These are phyloP conservation scores for Agrostemma githago DNA, from an alignment of 148 eudicot species.

Conservation along the genomic window DNA sequence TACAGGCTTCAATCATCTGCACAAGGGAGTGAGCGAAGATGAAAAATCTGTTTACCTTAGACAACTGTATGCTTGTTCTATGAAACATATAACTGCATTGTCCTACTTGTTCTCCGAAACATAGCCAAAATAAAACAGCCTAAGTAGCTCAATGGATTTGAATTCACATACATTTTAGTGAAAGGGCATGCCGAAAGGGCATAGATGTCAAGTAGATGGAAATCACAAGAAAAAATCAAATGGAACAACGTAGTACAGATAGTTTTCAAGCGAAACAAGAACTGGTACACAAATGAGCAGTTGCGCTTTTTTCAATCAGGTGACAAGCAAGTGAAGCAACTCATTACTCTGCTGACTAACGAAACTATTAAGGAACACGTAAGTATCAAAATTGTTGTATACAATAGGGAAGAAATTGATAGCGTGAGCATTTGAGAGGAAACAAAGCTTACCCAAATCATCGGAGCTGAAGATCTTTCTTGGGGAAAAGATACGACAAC, in stretches of 20 bases:
- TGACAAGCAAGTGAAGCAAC: background rate
- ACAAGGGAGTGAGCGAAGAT: background rate
- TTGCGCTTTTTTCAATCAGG: background rate
- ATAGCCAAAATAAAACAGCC: background rate
- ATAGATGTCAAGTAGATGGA: background rate
- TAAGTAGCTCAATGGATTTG: background rate
- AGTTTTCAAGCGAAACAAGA: background rate
- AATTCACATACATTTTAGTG: background rate
- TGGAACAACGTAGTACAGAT: background rate
- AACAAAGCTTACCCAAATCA: slow-evolving; percentile 22
- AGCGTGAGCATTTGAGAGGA: background rate
- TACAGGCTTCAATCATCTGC: slow-evolving; percentile 17
- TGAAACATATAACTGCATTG: background rate
- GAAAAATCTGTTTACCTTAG: background rate
- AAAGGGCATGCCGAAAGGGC: background rate
- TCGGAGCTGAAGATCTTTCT: slow-evolving; percentile 18
- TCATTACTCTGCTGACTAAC: no score
- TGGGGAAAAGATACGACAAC: slow-evolving; percentile 37
- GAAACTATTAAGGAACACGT: background rate
- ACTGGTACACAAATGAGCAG: background rate
- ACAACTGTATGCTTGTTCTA: background rate
- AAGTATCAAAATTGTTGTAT: background rate
- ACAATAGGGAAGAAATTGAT: background rate
- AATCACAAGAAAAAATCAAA: no score
- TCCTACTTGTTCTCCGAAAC: background rate